Evolutionary conservation across 371 early-diverging fungal genomes (phyloP).

Genomic region (Actinomortierella ambigua): DNA sequence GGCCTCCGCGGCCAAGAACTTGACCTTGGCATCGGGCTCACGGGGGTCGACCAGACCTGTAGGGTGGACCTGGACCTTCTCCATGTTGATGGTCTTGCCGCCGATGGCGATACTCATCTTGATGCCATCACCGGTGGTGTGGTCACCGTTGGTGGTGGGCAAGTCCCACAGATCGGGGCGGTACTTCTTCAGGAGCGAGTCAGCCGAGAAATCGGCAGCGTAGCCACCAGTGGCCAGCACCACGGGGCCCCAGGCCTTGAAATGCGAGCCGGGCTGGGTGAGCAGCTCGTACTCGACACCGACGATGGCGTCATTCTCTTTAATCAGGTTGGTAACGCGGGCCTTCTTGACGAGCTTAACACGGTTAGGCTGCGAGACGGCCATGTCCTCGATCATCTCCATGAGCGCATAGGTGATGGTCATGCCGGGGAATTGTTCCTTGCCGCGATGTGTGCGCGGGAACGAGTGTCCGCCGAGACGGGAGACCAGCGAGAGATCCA

Average conservation of each 20-base stretch:
- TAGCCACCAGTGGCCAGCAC: constrained; percentile 95
- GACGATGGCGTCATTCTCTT: constrained; percentile 64
- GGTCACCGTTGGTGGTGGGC: constrained; percentile 94
- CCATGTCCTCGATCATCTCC: constrained; percentile 83
- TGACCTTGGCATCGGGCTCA: constrained; percentile 87
- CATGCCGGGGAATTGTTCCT: constrained; percentile 94
- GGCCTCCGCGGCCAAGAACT: constrained; percentile 95
- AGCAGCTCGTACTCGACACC: constrained; percentile 82
- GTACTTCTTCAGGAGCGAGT: constrained; percentile 67
- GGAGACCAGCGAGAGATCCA: constrained; percentile 88
- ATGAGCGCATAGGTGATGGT: constrained; percentile 94
- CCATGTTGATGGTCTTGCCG: constrained; percentile 89
- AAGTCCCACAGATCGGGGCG: constrained; percentile 58
- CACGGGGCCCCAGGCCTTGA: constrained; percentile 76
- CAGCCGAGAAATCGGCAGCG: constrained; percentile 74
- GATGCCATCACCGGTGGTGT: constrained; percentile 96
- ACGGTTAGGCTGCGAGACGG: constrained; percentile 70
- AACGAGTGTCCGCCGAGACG: constrained; percentile 90
- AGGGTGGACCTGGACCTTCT: constrained; percentile 97
- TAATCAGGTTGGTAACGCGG: constrained; percentile 67
- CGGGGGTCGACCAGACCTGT: constrained; percentile 94
- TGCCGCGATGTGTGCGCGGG: constrained; percentile 96
- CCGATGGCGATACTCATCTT: constrained; percentile 86
- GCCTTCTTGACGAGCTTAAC: constrained; percentile 84
- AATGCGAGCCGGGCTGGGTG: constrained; percentile 61